phyloP scores from a whole-genome alignment of 192 early-diverging fungal species.

The Coemansia sp. region DNA sequence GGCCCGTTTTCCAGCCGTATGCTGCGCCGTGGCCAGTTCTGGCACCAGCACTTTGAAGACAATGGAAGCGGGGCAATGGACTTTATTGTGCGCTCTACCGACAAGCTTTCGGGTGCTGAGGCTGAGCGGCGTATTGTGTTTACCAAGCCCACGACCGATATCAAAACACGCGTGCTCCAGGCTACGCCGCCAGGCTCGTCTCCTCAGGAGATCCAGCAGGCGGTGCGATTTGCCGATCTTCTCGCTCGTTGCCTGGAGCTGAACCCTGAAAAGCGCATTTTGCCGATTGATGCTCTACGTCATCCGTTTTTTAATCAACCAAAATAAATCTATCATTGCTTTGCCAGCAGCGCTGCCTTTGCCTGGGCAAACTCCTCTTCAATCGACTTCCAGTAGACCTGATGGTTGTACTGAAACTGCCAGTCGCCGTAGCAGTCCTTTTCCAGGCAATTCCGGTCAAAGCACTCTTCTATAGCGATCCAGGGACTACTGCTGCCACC shows the following conservation, averaged over 20 bases:
- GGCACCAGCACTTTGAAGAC: conserved; percentile 84
- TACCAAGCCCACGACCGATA: conserved; percentile 66
- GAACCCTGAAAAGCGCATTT: conserved; percentile 86
- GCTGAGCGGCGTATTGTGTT: conserved; percentile 66
- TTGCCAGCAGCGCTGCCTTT: conserved; percentile 24
- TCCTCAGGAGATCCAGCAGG: conserved; percentile 40
- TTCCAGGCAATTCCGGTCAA: conserved; percentile 54
- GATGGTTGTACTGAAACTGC: conserved; percentile 66
- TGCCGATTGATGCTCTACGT: conserved; percentile 76
- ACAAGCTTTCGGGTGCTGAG: conserved; percentile 65
- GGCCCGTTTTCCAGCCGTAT: conserved; percentile 83
- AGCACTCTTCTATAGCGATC: conserved; percentile 41
- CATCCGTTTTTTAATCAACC: conserved; percentile 74
- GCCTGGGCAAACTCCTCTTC: conserved; percentile 46
- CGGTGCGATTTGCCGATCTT: conserved; percentile 75
- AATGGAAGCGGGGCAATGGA: conserved; percentile 49
- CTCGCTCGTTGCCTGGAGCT: conserved; percentile 80
- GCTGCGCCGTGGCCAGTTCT: conserved; percentile 81
- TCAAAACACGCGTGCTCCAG: conserved; percentile 65
- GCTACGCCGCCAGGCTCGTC: conserved; percentile 49
- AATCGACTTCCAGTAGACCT: conserved; percentile 64
- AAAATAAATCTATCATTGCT: conserved; percentile 2
- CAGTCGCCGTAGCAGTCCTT: conserved; percentile 71
- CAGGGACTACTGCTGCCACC: conserved; percentile 27
- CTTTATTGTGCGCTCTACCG: conserved; percentile 36